Conservation (phyloP, 2,329 filamentous ascomycete genomes). For the Penicillium italicum region DNA sequence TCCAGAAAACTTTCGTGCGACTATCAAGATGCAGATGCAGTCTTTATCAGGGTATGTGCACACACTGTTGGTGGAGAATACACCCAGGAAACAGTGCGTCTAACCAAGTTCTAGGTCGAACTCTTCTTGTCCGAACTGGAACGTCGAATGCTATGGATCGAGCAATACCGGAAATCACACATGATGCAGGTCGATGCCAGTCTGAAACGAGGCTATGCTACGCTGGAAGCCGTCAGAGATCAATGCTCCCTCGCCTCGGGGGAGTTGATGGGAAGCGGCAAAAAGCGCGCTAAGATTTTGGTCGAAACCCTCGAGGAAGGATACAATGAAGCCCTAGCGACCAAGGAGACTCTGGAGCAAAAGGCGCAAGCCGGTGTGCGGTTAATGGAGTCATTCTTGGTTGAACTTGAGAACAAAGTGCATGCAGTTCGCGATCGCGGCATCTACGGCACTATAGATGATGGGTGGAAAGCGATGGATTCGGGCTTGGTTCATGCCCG, state of each 20-base stretch:
- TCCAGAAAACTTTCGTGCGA: conserved; percentile 43
- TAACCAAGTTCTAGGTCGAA: conserved; percentile 37
- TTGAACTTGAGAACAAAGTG: conserved; percentile 78
- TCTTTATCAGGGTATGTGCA: conserved; percentile 41
- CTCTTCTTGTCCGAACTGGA: conserved; percentile 72
- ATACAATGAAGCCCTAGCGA: conserved; percentile 80
- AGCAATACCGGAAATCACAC: conserved; percentile 79
- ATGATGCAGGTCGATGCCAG: conserved; percentile 77
- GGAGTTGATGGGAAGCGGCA: conserved; percentile 82
- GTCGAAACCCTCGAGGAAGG: conserved; percentile 86
- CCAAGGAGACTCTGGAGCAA: conserved; percentile 82
- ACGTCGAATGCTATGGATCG: conserved; percentile 78
- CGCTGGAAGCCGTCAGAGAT: conserved; percentile 79
- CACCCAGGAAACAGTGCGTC: background rate
- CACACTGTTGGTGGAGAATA: background rate
- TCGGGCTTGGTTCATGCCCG: conserved; percentile 70
- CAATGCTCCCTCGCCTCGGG: conserved; percentile 87
- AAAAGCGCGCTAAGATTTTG: conserved; percentile 77
- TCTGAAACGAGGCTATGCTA: conserved; percentile 78
- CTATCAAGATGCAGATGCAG: conserved; percentile 43
- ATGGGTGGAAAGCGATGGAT: conserved; percentile 75
- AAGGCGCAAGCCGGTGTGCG: conserved; percentile 86
- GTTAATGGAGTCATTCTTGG: conserved; percentile 78
- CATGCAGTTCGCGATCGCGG: conserved; percentile 76
- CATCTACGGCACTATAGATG: conserved; percentile 72